Conservation (phyloP, 345 rosid species). For the Citrus australasica region DNA sequence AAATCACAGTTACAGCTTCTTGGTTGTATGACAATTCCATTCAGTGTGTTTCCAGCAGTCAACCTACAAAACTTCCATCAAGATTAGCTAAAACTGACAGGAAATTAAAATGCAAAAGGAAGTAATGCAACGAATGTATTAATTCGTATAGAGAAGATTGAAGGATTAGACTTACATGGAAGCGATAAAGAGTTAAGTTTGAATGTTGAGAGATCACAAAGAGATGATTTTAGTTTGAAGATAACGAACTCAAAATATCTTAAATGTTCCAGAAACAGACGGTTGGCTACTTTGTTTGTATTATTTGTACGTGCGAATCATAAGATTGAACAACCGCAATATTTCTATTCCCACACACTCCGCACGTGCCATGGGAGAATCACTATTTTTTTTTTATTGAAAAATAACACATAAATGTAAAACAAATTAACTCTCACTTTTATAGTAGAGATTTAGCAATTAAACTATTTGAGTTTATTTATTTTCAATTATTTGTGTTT, state of each 20-base stretch:
- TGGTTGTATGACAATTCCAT: slow-evolving; percentile 28
- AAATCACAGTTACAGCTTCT: slow-evolving; percentile 22
- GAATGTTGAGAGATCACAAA: not conserved
- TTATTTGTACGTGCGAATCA: not conserved
- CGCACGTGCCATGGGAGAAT: not conserved
- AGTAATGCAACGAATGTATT: not conserved
- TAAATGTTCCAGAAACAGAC: not conserved
- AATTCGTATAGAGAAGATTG: not conserved
- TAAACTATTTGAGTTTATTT: no score
- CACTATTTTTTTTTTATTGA: no score
- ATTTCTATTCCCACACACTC: not conserved
- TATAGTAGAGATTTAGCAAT: no score
- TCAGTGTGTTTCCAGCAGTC: slow-evolving; percentile 37
- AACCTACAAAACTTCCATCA: slow-evolving; percentile 37
- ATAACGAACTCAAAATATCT: slow-evolving; percentile 2
- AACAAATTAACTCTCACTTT: no score
- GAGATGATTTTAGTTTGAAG: not conserved
- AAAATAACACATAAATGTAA: no score
- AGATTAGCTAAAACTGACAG: not conserved
- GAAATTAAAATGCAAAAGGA: no score
- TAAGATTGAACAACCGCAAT: no score
- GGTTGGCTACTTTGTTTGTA: not conserved
- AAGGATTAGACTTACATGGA: not conserved
- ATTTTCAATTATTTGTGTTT: no score
- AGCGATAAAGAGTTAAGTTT: not conserved